Conservation (phyloP, 208 protist species). For the Novymonas esmeraldas region DNA sequence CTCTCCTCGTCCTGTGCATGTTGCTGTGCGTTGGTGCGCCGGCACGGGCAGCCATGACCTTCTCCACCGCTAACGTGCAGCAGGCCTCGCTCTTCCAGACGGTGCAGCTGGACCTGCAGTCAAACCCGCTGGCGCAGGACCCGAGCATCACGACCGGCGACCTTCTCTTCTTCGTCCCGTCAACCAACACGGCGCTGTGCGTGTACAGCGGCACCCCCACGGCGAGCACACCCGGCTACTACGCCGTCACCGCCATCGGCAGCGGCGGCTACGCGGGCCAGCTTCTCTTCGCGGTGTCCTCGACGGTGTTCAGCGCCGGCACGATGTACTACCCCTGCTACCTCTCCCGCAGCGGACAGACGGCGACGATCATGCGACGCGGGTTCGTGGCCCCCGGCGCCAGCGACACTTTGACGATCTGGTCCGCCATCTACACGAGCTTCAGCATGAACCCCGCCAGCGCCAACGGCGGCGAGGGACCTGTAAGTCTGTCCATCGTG, state of each 20-base stretch:
- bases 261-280: constrained; percentile 48
- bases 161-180: constrained; percentile 66
- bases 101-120: constrained; percentile 55
- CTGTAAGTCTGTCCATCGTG: constrained; percentile 53
- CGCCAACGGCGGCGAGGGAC: constrained; percentile 54
- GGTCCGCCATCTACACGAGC: constrained; percentile 69
- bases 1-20: neutral
- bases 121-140: constrained; percentile 59
- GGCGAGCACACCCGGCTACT: constrained; percentile 28
- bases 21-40: constrained; percentile 8
- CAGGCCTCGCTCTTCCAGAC: constrained; percentile 86
- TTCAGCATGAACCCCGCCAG: constrained; percentile 44
- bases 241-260: constrained; percentile 41
- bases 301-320: constrained; percentile 51
- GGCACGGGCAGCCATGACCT: constrained; percentile 58
- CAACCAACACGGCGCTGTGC: constrained; percentile 12
- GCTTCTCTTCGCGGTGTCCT: constrained; percentile 35
- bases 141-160: constrained; percentile 62
- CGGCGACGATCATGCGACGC: constrained; percentile 47
- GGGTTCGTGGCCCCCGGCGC: constrained; percentile 5
- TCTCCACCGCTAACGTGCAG: constrained; percentile 63
- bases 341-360: constrained; percentile 34
- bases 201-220: constrained; percentile 23
- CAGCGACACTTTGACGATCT: constrained; percentile 49
- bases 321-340: constrained; percentile 79